A percentile compares a stretch with the other conserved stretches of the same genome.
Evolutionary conservation across 148 eudicot genomes (phyloP).

Genomic region (Persicaria tinctoria): DNA sequence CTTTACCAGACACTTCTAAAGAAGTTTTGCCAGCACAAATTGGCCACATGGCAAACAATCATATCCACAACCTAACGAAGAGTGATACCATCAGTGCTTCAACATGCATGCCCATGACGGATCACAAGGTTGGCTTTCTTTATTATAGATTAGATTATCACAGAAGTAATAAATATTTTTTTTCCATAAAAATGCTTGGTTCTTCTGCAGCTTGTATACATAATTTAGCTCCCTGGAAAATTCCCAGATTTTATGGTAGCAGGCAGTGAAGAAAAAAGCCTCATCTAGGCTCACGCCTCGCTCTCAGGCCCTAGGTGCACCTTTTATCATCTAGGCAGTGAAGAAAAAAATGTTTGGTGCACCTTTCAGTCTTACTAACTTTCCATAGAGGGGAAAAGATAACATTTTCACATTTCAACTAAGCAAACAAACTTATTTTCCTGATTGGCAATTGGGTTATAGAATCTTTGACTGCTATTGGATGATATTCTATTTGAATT

Average conservation of each 20-base stretch:
- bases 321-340: no score
- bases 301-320: no score
- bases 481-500: no score
- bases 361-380: no score
- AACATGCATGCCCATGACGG: slow-evolving; percentile 31
- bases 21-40: slow-evolving; percentile 4
- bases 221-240: neutral
- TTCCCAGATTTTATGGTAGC: neutral
- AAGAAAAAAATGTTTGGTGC: no score
- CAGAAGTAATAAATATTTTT: neutral
- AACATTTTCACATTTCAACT: no score
- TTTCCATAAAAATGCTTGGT: neutral
- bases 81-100: slow-evolving; percentile 78
- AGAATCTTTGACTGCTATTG: no score
- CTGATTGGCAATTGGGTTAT: no score
- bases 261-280: no score
- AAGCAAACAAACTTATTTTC: no score
- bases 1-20: slow-evolving; percentile 21
- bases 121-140: slow-evolving; percentile 28
- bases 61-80: slow-evolving; percentile 48
- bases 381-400: no score
- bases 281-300: no score
- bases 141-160: neutral
- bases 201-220: neutral
- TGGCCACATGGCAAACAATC: slow-evolving; percentile 22